phyloP scores from a whole-genome alignment of 495 filamentous ascomycete species.

The Xylaria scruposa region DNA sequence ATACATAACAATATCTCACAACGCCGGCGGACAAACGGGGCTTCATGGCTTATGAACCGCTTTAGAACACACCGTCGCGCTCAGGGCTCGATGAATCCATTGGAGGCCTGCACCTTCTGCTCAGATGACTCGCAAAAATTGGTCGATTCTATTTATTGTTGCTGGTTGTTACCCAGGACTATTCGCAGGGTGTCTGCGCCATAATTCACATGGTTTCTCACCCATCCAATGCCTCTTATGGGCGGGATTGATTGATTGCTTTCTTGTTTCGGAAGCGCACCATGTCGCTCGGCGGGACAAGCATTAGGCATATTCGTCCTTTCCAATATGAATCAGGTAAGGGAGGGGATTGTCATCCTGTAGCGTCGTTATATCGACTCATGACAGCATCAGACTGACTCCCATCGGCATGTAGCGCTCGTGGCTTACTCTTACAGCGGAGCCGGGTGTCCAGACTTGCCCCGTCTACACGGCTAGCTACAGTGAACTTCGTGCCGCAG shows the following conservation, averaged over 20 bases:
- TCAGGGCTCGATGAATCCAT: neutral
- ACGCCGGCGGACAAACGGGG: neutral
- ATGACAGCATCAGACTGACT: neutral
- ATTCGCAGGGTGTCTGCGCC: neutral
- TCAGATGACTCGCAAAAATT: constrained; percentile 6
- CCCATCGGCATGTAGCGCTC: neutral
- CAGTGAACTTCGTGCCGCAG: neutral
- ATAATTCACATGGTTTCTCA: neutral
- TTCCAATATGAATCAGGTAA: neutral
- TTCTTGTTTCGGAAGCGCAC: neutral
- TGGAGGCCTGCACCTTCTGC: neutral
- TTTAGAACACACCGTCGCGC: neutral
- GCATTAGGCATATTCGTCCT: constrained; percentile 1
- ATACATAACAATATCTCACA: constrained; percentile 1
- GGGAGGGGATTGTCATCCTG: neutral
- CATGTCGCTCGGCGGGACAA: neutral
- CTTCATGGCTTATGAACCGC: constrained; percentile 1
- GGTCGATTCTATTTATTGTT: neutral
- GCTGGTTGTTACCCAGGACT: neutral
- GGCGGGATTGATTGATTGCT: neutral
- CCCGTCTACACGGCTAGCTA: neutral
- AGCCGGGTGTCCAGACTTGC: neutral
- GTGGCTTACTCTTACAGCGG: constrained; percentile 8
- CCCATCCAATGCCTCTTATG: neutral
- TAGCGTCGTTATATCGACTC: neutral